Conservation (phyloP, 176 grass and related monocot genomes). For the bread wheat (Triticum aestivum) region DNA sequence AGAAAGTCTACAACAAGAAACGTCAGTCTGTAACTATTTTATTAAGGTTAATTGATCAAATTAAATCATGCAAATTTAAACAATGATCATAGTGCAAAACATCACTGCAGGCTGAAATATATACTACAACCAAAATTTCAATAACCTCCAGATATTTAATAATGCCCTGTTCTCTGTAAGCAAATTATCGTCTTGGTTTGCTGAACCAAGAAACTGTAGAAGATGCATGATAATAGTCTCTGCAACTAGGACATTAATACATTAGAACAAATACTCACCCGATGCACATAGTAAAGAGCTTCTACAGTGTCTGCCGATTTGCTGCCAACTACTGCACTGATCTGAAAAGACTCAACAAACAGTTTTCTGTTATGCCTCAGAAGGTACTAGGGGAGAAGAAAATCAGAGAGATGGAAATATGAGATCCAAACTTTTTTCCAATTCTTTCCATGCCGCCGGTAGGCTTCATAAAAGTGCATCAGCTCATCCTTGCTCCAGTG, state of each 20-base stretch:
- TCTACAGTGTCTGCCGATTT: conserved; percentile 42
- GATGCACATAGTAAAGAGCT: conserved; percentile 48
- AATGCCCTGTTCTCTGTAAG: conserved; percentile 4
- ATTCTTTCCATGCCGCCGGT: conserved; percentile 53
- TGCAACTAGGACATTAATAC: background rate
- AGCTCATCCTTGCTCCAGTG: conserved; percentile 59
- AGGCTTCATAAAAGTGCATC: conserved; percentile 55
- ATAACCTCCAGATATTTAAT: conserved; percentile 2
- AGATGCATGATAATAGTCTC: conserved; percentile 13
- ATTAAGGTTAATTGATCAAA: background rate
- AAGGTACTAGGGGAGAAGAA: background rate
- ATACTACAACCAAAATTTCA: background rate
- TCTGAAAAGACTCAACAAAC: conserved; percentile 24
- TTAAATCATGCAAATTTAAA: conserved; percentile 11
- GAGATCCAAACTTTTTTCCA: conserved; percentile 52
- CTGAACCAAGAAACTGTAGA: background rate
- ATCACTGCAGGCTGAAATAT: conserved; percentile 10
- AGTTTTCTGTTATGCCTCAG: background rate
- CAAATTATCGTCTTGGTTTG: conserved; percentile 12
- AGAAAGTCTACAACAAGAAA: conserved; percentile 59
- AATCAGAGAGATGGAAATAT: background rate
- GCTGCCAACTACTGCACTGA: conserved; percentile 27
- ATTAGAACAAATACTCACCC: conserved; percentile 34
- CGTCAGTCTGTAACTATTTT: background rate
- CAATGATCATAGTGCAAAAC: conserved; percentile 6